These are phyloP conservation scores for Lactarius quietus DNA, from an alignment of 768 basidiomycete genomes.

Conservation along the genomic window DNA sequence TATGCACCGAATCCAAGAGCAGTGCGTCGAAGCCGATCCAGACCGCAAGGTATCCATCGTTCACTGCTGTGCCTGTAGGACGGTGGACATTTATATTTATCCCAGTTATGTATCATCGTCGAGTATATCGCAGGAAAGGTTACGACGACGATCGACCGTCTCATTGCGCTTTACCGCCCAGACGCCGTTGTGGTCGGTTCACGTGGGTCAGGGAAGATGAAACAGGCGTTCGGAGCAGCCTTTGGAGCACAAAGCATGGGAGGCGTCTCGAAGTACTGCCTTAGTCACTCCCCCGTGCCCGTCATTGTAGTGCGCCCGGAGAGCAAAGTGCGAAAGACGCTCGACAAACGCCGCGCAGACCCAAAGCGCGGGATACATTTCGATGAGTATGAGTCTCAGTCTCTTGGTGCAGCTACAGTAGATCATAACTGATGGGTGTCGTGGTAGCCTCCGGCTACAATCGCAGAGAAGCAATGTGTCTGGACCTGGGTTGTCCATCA, in stretches of 20 bases:
- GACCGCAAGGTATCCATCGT: constrained; percentile 57
- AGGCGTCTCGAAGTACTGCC: constrained; percentile 65
- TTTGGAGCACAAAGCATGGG: constrained; percentile 55
- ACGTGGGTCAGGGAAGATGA: constrained; percentile 58
- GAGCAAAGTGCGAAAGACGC: constrained; percentile 76
- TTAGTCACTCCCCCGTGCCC: constrained; percentile 91
- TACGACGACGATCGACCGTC: constrained; percentile 84
- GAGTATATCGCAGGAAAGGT: constrained; percentile 93
- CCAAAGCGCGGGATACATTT: constrained; percentile 87
- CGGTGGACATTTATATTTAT: neutral
- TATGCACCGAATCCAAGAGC: constrained; percentile 75
- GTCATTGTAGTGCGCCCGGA: constrained; percentile 94
- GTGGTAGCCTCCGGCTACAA: constrained; percentile 3
- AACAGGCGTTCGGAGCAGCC: constrained; percentile 51
- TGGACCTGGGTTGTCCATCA: constrained; percentile 1
- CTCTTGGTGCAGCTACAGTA: neutral
- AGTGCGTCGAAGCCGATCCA: constrained; percentile 72
- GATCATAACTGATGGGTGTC: neutral
- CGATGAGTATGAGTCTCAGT: constrained; percentile 46
- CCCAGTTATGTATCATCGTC: constrained; percentile 83
- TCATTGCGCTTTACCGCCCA: constrained; percentile 88
- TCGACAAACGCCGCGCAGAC: constrained; percentile 83
- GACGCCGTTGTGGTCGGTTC: constrained; percentile 94
- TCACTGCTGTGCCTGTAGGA: neutral
- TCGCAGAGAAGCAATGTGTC: constrained; percentile 15